phyloP scores from a whole-genome alignment of 2,329 filamentous ascomycete genomes.

The Dothiorella sarmentorum region DNA sequence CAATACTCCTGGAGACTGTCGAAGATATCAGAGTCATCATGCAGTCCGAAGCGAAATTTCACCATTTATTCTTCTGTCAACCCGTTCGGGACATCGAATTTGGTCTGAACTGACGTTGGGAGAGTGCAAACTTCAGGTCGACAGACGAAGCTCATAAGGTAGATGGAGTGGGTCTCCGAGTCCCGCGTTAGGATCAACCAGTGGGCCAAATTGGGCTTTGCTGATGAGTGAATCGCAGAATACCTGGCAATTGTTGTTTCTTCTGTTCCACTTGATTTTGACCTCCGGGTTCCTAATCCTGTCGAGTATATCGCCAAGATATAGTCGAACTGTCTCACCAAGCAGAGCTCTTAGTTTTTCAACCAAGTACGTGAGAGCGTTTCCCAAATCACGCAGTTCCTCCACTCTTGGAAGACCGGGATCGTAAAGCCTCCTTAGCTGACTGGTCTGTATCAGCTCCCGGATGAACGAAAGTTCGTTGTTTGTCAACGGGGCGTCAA shows the following conservation, averaged over 20 bases:
- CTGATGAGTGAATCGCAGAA: slow-evolving; percentile 40
- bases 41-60: slow-evolving; percentile 37
- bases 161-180: slow-evolving; percentile 27
- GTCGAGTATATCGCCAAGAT: neutral
- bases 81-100: slow-evolving; percentile 35
- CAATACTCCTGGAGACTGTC: slow-evolving; percentile 46
- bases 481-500: no score
- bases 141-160: slow-evolving; percentile 43
- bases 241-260: slow-evolving; percentile 37
- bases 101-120: slow-evolving; percentile 27
- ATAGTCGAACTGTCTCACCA: no score
- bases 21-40: slow-evolving; percentile 43
- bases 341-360: no score
- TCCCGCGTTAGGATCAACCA: neutral
- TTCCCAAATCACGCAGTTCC: no score
- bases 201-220: slow-evolving; percentile 26
- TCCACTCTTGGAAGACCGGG: no score
- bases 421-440: no score
- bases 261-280: slow-evolving; percentile 31
- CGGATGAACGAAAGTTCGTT: no score
- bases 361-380: no score
- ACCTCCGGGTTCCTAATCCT: neutral
- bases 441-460: no score
- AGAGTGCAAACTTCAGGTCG: slow-evolving; percentile 23
- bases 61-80: slow-evolving; percentile 7